Evolutionary conservation across 2,329 filamentous ascomycete species (phyloP).

Genomic region (Arthrobotrys conoides): DNA sequence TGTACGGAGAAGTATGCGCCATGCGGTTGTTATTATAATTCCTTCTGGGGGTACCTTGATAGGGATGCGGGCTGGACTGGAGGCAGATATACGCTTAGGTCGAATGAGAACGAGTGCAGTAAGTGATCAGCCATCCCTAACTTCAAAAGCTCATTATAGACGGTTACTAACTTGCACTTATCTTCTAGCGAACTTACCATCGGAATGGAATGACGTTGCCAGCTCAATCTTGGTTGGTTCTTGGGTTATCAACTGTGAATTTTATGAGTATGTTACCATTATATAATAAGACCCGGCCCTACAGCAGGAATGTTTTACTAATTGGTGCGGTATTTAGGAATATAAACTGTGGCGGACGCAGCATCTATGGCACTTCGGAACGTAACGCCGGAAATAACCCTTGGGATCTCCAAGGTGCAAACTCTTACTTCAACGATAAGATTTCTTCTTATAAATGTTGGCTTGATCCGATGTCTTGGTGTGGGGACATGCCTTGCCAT

Average conservation of each 20-base stretch:
- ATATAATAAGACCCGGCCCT: no score
- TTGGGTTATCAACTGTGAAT: conserved; percentile 10
- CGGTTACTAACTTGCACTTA: neutral
- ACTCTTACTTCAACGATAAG: conserved; percentile 29
- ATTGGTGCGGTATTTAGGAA: neutral
- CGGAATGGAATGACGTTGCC: conserved; percentile 21
- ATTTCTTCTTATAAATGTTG: conserved; percentile 34
- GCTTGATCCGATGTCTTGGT: conserved; percentile 21
- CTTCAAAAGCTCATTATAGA: neutral
- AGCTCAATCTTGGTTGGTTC: conserved; percentile 8
- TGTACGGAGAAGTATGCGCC: conserved; percentile 36
- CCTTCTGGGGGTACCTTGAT: conserved; percentile 22
- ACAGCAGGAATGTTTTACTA: neutral
- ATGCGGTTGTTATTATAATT: conserved; percentile 25
- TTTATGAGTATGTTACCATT: conserved; percentile 4
- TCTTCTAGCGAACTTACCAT: conserved; percentile 8
- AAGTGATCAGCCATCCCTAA: neutral
- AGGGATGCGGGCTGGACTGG: conserved; percentile 8
- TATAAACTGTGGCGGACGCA: conserved; percentile 13
- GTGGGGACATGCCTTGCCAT: conserved; percentile 25
- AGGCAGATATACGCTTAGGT: conserved; percentile 6
- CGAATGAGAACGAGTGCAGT: conserved; percentile 34
- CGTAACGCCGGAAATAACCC: conserved; percentile 1
- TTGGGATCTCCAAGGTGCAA: conserved; percentile 31
- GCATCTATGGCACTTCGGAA: conserved; percentile 2